phyloP scores from a whole-genome alignment of 148 eudicot genomes.

The Rhododendron griersonianum region DNA sequence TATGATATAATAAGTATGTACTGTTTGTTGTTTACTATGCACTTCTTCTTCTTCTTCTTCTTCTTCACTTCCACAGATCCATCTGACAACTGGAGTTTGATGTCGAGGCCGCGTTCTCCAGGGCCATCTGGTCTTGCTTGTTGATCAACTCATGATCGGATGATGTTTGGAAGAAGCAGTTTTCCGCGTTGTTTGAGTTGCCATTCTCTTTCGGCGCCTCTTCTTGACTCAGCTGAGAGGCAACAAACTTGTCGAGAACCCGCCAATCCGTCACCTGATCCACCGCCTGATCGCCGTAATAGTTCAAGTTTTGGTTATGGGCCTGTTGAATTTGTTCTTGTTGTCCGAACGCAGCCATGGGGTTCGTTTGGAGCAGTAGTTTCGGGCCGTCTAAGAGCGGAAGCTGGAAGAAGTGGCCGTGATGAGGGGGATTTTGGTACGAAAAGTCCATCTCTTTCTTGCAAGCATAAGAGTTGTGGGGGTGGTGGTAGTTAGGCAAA shows the following conservation, averaged over 20 bases:
- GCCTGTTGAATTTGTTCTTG: slow-evolving; percentile 14
- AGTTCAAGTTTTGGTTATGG: slow-evolving; percentile 21
- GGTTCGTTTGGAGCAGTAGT: slow-evolving; percentile 16
- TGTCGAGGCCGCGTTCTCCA: slow-evolving; percentile 31
- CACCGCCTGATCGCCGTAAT: slow-evolving; percentile 19
- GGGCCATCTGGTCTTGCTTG: slow-evolving; percentile 23
- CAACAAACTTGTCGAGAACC: slow-evolving; percentile 75
- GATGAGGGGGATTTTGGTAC: slow-evolving; percentile 39
- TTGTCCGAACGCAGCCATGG: slow-evolving; percentile 20
- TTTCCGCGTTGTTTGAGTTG: slow-evolving; percentile 4
- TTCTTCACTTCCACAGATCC: slow-evolving; percentile 45
- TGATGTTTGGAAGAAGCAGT: not conserved
- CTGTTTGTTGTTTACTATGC: not conserved
- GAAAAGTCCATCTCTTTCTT: slow-evolving; percentile 47
- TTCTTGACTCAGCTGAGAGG: slow-evolving; percentile 74
- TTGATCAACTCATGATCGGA: slow-evolving; percentile 6
- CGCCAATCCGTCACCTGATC: slow-evolving; percentile 78
- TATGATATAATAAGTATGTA: slow-evolving; percentile 9
- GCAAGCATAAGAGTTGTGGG: slow-evolving; percentile 24
- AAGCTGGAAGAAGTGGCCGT: slow-evolving; percentile 35
- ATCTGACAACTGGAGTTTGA: slow-evolving; percentile 33
- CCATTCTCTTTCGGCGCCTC: slow-evolving; percentile 33
- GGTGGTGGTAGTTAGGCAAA: slow-evolving; percentile 9
- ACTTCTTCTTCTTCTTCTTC: not conserved
- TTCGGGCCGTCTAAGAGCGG: slow-evolving; percentile 38